Base-by-base conservation (phyloP, 1,139 yeast genomes). In the Geotrichum candidum region DNA sequence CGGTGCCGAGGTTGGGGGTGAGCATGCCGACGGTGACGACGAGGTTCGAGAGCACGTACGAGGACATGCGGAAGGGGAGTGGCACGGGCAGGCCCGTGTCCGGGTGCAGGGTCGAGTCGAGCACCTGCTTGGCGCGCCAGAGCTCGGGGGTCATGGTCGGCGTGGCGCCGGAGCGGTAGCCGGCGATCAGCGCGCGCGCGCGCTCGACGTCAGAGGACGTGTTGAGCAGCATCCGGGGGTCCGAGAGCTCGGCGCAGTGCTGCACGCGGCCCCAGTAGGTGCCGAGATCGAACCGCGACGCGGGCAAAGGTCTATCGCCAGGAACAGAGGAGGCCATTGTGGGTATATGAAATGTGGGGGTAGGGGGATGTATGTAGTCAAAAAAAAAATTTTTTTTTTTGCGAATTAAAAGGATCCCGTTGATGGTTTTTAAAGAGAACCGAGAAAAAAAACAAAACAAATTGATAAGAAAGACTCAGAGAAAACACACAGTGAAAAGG, bases 1-100 rank as follows among this genome's bases (percentile, higher is more conserved):
- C 85, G 11, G 94, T 86, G 15, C 96, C 96, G 72, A 94, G 75
- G 65, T 89, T 89, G 6, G 99, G 99, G 0, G 97, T 92, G 70
- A 94, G 82, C 99, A 94, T 94, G 68, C 99, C 99, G 2, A 90
- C 92, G 13, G 99, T 94, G 58, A 94, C 98, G 31, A 94, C 94
- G 75, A 94, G 78, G 75, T 94, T 94, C 15, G 97, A 90, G 63
- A 94, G 79, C 25, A 94, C 99, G 77, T 95, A 90, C 46, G 95
- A 87, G 23, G 97, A 91, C 99, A 94, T 94, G 75, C 99, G 84
- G 77, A 94, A 94, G 2, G 99, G 99, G 63, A 94, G 79, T 51
- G 90, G 72, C 10, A 94, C 97, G 2, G 96, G 88, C 70, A 90
- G 94, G 0, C 98, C 97, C 2, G 96, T 94, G 73, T 94, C 99